These are phyloP conservation scores for Whalleya microplaca DNA, from an alignment of 2,329 filamentous ascomycete genomes.

Conservation along the genomic window DNA sequence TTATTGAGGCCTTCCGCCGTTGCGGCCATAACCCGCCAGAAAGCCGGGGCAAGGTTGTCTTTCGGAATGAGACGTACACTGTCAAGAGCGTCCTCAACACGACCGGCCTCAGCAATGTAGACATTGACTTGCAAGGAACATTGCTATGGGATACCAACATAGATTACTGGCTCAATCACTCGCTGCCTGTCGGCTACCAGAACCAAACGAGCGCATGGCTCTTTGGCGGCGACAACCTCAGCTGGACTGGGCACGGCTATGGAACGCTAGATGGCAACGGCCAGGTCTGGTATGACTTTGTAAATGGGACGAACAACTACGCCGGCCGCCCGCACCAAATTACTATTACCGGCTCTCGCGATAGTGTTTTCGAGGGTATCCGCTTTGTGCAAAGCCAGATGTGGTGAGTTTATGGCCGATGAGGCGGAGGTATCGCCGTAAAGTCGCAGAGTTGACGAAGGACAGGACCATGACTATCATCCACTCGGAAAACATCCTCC, in stretches of 20 bases:
- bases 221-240: slow-evolving; percentile 56
- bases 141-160: slow-evolving; percentile 50
- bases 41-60: slow-evolving; percentile 29
- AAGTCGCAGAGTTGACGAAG: neutral
- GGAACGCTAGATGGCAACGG: slow-evolving; percentile 64
- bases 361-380: slow-evolving; percentile 52
- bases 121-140: slow-evolving; percentile 48
- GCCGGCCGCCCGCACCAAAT: slow-evolving; percentile 52
- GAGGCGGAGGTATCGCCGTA: neutral
- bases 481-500: slow-evolving; percentile 48
- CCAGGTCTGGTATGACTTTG: slow-evolving; percentile 61
- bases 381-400: slow-evolving; percentile 61
- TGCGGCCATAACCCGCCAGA: slow-evolving; percentile 31
- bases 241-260: slow-evolving; percentile 51
- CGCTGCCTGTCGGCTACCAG: slow-evolving; percentile 56
- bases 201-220: slow-evolving; percentile 59
- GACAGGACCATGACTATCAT: slow-evolving; percentile 54
- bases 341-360: slow-evolving; percentile 52
- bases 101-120: slow-evolving; percentile 38
- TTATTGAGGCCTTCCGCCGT: slow-evolving; percentile 36
- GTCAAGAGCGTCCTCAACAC: slow-evolving; percentile 43
- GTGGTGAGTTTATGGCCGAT: slow-evolving; percentile 41
- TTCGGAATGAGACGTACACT: slow-evolving; percentile 40
- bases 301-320: slow-evolving; percentile 45
- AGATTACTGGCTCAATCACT: slow-evolving; percentile 55